Percentiles rank a stretch among this genome's conserved stretches.
Conservation (phyloP, 2,329 filamentous ascomycete genomes). For the Exophiala alcalophila region DNA sequence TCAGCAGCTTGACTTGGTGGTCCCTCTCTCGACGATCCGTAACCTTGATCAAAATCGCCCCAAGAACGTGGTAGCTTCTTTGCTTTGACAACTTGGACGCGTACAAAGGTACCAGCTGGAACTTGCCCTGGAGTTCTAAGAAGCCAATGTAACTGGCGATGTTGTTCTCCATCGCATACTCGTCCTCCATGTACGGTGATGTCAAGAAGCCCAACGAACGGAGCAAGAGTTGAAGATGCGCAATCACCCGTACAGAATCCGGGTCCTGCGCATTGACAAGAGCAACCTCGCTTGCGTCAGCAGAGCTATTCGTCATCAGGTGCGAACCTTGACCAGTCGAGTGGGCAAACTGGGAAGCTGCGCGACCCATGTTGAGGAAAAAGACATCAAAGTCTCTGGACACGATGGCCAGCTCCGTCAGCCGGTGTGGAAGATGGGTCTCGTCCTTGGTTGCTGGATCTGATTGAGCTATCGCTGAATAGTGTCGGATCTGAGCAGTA, state of each 20-base stretch:
- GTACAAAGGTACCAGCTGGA: conserved; percentile 81
- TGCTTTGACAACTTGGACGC: conserved; percentile 68
- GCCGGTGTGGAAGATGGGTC: conserved; percentile 44
- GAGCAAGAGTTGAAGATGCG: conserved; percentile 66
- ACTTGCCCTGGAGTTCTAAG: conserved; percentile 67
- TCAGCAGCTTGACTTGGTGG: conserved; percentile 70
- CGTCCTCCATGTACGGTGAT: conserved; percentile 42
- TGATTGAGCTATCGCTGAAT: conserved; percentile 17
- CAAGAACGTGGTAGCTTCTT: conserved; percentile 66
- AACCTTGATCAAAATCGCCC: conserved; percentile 72
- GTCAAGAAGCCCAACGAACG: conserved; percentile 56
- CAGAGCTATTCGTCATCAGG: conserved; percentile 38
- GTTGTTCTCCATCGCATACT: conserved; percentile 66
- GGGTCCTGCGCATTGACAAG: conserved; percentile 48
- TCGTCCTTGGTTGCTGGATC: conserved; percentile 36
- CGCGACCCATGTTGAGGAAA: conserved; percentile 41
- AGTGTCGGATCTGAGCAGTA: conserved; percentile 15
- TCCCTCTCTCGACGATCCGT: conserved; percentile 63
- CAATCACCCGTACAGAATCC: conserved; percentile 64
- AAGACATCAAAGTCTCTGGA: conserved; percentile 43
- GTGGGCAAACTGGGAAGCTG: conserved; percentile 39
- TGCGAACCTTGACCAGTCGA: conserved; percentile 30
- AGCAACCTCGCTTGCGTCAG: conserved; percentile 32
- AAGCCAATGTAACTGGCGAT: conserved; percentile 79
- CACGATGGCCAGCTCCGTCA: conserved; percentile 44